Evolutionary conservation across 345 rosid species (phyloP).

Genomic region (Citrus glauca): DNA sequence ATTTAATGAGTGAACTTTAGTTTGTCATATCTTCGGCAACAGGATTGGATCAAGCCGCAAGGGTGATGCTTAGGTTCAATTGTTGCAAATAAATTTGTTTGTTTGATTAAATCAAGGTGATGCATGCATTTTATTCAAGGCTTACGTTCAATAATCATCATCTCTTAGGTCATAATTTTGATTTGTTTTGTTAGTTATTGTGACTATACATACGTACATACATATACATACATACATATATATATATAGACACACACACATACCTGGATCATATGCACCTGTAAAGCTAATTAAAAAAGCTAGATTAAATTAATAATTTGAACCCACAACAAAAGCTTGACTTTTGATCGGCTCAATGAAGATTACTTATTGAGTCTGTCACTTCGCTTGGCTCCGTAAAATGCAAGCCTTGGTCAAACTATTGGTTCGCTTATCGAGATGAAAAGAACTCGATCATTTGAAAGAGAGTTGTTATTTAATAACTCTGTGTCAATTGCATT

Average conservation of each 20-base stretch:
- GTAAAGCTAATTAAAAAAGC: neutral
- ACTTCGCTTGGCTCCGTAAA: neutral
- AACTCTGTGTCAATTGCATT: too few relatives aligned
- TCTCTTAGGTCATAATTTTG: neutral
- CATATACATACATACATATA: too few relatives aligned
- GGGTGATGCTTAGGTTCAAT: too few relatives aligned
- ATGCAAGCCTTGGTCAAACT: neutral
- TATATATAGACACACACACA: too few relatives aligned
- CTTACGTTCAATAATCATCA: neutral
- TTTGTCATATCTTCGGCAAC: too few relatives aligned
- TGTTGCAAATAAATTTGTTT: too few relatives aligned
- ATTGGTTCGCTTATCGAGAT: neutral
- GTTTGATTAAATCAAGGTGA: neutral
- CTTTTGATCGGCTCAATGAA: neutral
- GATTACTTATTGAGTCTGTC: neutral
- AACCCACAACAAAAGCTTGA: neutral
- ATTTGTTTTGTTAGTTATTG: neutral
- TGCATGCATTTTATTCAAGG: neutral
- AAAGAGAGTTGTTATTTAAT: too few relatives aligned
- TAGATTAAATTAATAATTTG: neutral
- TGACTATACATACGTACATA: neutral
- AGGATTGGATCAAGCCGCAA: too few relatives aligned
- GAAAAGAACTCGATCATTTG: too few relatives aligned
- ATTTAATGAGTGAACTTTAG: too few relatives aligned
- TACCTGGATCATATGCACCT: neutral